A percentile compares a stretch with the other conserved stretches of the same genome.
Evolutionary conservation across 2,329 filamentous ascomycete genomes (phyloP).

Genomic region (Macrophomina phaseolina): DNA sequence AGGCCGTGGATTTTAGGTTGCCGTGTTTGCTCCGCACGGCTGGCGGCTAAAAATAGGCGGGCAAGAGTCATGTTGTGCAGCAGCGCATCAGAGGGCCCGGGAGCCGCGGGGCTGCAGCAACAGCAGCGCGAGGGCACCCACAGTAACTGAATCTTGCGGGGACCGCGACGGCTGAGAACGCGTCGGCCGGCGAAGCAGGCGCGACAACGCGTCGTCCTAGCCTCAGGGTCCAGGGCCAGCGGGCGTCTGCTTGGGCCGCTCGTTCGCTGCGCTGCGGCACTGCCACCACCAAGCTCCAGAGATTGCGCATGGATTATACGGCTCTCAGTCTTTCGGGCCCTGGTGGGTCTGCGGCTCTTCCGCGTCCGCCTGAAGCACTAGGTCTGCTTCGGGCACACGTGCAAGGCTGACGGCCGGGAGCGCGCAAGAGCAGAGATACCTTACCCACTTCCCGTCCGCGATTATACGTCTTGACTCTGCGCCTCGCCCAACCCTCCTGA

Average conservation of each 20-base stretch:
- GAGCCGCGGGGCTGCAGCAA: slow-evolving; percentile 8
- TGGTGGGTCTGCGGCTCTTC: slow-evolving; percentile 24
- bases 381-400: slow-evolving; percentile 1
- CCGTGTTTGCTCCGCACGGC: slow-evolving; percentile 17
- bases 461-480: neutral
- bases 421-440: neutral
- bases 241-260: too few species aligned
- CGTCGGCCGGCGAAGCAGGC: neutral
- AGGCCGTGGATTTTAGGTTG: slow-evolving; percentile 19
- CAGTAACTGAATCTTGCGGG: neutral
- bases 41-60: slow-evolving; percentile 16
- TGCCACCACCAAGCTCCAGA: slow-evolving; percentile 18
- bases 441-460: slow-evolving; percentile 6
- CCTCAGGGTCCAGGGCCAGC: neutral
- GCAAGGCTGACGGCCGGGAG: slow-evolving; percentile 17
- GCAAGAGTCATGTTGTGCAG: neutral
- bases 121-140: too few species aligned
- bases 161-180: neutral
- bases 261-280: neutral
- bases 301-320: slow-evolving; percentile 12
- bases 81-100: slow-evolving; percentile 1
- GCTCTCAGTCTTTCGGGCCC: slow-evolving; percentile 13
- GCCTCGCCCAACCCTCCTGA: neutral
- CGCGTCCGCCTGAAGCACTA: slow-evolving; percentile 8
- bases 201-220: neutral